Evolutionary conservation across 1,284 basidiomycete genomes (phyloP).

Genomic region (Athelia psychrophila): DNA sequence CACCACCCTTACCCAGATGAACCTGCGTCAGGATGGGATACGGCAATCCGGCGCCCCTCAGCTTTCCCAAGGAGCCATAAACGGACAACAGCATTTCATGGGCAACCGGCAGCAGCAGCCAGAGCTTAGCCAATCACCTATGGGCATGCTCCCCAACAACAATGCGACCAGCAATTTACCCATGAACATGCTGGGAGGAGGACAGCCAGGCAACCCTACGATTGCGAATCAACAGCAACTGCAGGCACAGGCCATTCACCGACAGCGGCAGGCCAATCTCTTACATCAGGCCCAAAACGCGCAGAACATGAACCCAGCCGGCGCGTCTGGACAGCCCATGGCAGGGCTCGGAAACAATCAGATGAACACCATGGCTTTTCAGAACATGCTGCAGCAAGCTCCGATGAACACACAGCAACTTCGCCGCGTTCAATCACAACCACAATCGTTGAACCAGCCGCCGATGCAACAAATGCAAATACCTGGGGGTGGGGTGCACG

Average conservation of each 20-base stretch:
- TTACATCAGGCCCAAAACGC: slow-evolving; percentile 33
- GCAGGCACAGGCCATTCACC: slow-evolving; percentile 18
- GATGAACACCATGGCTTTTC: slow-evolving; percentile 38
- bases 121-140: slow-evolving; percentile 29
- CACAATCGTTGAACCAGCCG: slow-evolving; percentile 34
- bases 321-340: slow-evolving; percentile 31
- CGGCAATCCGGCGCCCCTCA: slow-evolving; percentile 40
- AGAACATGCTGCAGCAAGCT: slow-evolving; percentile 35
- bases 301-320: slow-evolving; percentile 34
- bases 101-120: slow-evolving; percentile 34
- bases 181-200: slow-evolving; percentile 36
- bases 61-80: slow-evolving; percentile 34
- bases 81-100: slow-evolving; percentile 34
- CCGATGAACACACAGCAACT: slow-evolving; percentile 28
- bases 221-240: slow-evolving; percentile 20
- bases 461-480: slow-evolving; percentile 27
- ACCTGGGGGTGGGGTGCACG: slow-evolving; percentile 36
- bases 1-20: slow-evolving; percentile 23
- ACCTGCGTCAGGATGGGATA: slow-evolving; percentile 44
- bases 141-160: slow-evolving; percentile 37
- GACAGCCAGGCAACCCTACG: slow-evolving; percentile 15
- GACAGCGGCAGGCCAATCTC: slow-evolving; percentile 9
- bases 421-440: slow-evolving; percentile 53
- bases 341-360: slow-evolving; percentile 32
- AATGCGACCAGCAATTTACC: slow-evolving; percentile 27